Evolutionary conservation across 495 filamentous ascomycete species (phyloP).

Genomic region (Daldinia grandis): DNA sequence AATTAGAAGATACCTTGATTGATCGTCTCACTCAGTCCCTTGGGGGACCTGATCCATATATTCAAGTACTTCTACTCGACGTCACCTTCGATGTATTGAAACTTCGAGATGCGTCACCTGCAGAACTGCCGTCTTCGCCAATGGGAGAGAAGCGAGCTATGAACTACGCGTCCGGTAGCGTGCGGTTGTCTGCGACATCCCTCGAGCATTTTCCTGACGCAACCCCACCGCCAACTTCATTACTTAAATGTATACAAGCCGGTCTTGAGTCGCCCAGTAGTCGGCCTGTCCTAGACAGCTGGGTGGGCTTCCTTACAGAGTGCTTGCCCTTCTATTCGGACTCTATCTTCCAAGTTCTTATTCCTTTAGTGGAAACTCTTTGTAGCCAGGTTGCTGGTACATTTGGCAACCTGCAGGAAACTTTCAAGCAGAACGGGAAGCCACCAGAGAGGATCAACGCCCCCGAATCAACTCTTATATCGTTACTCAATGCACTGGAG

Average conservation of each 20-base stretch:
- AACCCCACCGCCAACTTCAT: constrained; percentile 70
- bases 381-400: constrained; percentile 75
- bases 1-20: constrained; percentile 77
- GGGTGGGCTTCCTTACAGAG: constrained; percentile 86
- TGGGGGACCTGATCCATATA: constrained; percentile 66
- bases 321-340: constrained; percentile 83
- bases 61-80: constrained; percentile 79
- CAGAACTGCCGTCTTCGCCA: constrained; percentile 55
- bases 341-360: constrained; percentile 85
- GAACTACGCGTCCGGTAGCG: constrained; percentile 43
- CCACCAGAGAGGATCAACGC: constrained; percentile 46
- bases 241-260: constrained; percentile 82
- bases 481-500: constrained; percentile 87
- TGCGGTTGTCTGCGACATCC: constrained; percentile 30
- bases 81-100: constrained; percentile 75
- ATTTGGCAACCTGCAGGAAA: constrained; percentile 68
- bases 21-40: constrained; percentile 72
- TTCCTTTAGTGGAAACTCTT: constrained; percentile 89
- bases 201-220: constrained; percentile 46
- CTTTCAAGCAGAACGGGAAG: constrained; percentile 58
- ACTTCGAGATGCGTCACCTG: constrained; percentile 63
- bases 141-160: constrained; percentile 52
- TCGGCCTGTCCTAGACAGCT: constrained; percentile 83
- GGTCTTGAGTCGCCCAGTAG: constrained; percentile 81
- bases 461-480: constrained; percentile 75